phyloP scores from a whole-genome alignment of 2,329 filamentous ascomycete genomes.

The Monosporascus sp. region DNA sequence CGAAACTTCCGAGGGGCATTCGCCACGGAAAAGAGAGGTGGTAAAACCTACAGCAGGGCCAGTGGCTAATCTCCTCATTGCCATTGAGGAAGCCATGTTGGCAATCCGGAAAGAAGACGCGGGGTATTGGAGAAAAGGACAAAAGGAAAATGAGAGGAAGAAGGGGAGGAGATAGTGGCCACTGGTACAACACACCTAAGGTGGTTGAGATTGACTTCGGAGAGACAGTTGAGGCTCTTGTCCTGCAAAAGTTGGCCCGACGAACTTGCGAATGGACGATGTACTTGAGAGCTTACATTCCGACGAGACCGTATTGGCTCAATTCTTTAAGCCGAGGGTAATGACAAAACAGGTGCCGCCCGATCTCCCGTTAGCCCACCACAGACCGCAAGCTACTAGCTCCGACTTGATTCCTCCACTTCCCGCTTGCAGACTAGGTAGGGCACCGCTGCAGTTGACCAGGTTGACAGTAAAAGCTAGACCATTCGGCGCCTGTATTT shows the following conservation, averaged over 20 bases:
- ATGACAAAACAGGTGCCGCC: background rate
- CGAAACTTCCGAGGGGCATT: too few relatives aligned
- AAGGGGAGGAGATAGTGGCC: constrained; percentile 6
- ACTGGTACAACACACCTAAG: background rate
- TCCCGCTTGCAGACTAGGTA: background rate
- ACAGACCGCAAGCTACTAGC: background rate
- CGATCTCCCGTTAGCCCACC: background rate
- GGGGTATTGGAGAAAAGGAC: background rate
- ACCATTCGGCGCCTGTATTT: too few relatives aligned
- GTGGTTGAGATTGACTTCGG: background rate
- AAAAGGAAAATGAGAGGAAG: background rate
- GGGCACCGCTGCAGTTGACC: background rate
- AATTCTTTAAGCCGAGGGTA: background rate
- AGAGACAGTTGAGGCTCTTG: constrained; percentile 19
- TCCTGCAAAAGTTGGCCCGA: constrained; percentile 22
- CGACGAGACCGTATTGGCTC: background rate
- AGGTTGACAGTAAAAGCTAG: too few relatives aligned
- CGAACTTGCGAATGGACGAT: background rate
- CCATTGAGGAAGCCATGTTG: constrained; percentile 58
- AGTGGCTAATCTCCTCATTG: constrained; percentile 55
- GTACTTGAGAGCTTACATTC: background rate
- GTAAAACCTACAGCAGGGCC: constrained; percentile 47
- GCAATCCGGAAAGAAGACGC: background rate
- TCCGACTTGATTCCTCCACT: background rate
- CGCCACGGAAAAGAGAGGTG: background rate